phyloP scores from a whole-genome alignment of 2,329 filamentous ascomycete genomes.

The Clonostachys rosea region DNA sequence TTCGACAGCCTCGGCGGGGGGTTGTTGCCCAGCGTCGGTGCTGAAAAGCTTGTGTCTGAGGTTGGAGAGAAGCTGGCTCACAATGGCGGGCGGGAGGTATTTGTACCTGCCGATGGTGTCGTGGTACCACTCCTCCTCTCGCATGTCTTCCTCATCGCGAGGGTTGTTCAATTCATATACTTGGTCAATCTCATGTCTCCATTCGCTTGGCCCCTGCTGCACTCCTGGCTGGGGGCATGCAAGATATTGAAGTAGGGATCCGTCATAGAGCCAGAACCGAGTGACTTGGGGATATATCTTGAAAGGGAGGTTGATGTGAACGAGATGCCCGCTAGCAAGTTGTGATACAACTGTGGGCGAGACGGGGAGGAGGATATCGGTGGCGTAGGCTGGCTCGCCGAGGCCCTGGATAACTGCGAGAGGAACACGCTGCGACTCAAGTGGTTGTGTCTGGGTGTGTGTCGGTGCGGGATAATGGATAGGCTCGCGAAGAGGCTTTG shows the following conservation, averaged over 20 bases:
- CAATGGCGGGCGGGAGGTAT: constrained; percentile 51
- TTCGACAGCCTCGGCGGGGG: constrained; percentile 7
- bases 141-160: constrained; percentile 44
- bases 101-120: constrained; percentile 30
- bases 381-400: constrained; percentile 40
- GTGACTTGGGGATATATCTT: constrained; percentile 47
- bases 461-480: constrained; percentile 11
- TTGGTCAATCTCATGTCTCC: constrained; percentile 26
- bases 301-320: constrained; percentile 52
- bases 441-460: constrained; percentile 19
- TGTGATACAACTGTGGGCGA: constrained; percentile 37
- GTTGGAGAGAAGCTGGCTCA: constrained; percentile 54
- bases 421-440: constrained; percentile 44
- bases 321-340: constrained; percentile 43
- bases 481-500: constrained; percentile 16
- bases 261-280: constrained; percentile 58
- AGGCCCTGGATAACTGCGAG: constrained; percentile 41
- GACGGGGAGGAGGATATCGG: constrained; percentile 50
- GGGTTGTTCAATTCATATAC: constrained; percentile 62
- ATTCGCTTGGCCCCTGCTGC: constrained; percentile 26
- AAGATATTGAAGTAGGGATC: constrained; percentile 53
- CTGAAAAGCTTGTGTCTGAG: constrained; percentile 44
- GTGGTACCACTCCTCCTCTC: constrained; percentile 47
- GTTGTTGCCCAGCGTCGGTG: constrained; percentile 14
- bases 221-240: constrained; percentile 44